Evolutionary conservation across 2,329 filamentous ascomycete species (phyloP), one percentile per base, ranked within the genome.

Genomic region (Cylindrodendrum hubeiense): DNA sequence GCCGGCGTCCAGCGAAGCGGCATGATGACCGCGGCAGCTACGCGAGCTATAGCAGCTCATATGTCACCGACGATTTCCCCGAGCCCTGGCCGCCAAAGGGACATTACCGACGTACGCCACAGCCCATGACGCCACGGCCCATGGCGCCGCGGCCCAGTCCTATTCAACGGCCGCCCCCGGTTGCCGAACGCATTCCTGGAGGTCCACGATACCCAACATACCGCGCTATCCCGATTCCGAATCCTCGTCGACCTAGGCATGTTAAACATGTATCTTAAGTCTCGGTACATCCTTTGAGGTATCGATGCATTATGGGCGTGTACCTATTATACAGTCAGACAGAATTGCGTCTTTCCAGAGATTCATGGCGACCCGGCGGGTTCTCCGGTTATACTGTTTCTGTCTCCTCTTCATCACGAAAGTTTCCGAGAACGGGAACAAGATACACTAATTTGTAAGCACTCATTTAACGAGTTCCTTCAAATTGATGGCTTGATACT

Each of bases 171-270:
- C 68, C 75, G 4, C 68, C 67, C 10, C 75, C 70, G 1, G 61
- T 66, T 9, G 46, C 30, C n/a, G 77, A 78, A 55, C 70, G 71
- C 7, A 67, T 79, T 6, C 78, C 78, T 1, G 78, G 78, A 3
- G 78, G 77, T 0, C 76, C 77, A 1, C 75, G 74, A 60, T 77
- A 68, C 52, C 78, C 78, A 1, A 79, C 76, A 0, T 79, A 79
- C 50, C 71, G 69, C 6, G 78, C 78, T 1, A 70, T 78, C 8
- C 77, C 78, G 8, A 78, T 79, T 26, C 62, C 71, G 2, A 79
- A 79, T 34, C 78, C 78, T 15, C 68, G 74, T 22, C 65, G 70
- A 1, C 47, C 68, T 44, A 65, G 60, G 15, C n/a, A n/a, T n/a
- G 19, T 55, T 49, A 34, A 17, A 24, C 62, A 61, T 56, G 34